Evolutionary conservation across 2,329 filamentous ascomycete species (phyloP).

Genomic region (Cryphonectria japonica): DNA sequence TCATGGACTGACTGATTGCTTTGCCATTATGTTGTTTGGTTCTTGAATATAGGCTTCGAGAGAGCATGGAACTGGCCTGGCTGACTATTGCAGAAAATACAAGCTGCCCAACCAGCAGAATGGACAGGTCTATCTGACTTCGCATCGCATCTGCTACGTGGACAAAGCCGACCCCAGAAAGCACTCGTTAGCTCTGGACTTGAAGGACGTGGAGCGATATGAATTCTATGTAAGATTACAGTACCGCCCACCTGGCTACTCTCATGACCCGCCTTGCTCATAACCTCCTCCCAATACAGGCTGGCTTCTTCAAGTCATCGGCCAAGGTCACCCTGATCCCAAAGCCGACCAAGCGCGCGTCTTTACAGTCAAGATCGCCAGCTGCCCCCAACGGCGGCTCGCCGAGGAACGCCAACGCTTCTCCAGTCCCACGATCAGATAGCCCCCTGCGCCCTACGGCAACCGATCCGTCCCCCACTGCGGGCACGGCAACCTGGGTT

Average conservation of each 20-base stretch:
- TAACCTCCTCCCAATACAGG: conserved; percentile 49
- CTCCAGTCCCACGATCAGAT: conserved; percentile 50
- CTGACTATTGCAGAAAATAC: conserved; percentile 69
- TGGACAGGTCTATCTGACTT: conserved; percentile 94
- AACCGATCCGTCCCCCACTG: conserved; percentile 50
- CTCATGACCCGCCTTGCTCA: conserved; percentile 30
- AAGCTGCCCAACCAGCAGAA: conserved; percentile 94
- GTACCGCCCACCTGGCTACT: not conserved
- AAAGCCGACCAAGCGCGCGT: conserved; percentile 72
- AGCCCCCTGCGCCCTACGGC: conserved; percentile 47
- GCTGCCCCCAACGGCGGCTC: conserved; percentile 47
- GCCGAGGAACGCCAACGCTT: conserved; percentile 51
- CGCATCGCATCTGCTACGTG: conserved; percentile 93
- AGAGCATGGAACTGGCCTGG: not conserved
- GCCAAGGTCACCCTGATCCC: conserved; percentile 88
- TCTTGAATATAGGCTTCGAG: not conserved
- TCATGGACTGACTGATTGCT: conserved; percentile 27
- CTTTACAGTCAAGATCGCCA: conserved; percentile 58
- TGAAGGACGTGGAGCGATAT: conserved; percentile 88
- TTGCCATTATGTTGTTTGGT: conserved; percentile 22
- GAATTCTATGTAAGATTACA: conserved; percentile 75
- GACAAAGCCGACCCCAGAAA: conserved; percentile 84
- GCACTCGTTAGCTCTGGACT: conserved; percentile 80
- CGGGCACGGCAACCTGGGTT: conserved; percentile 81
- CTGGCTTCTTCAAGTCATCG: conserved; percentile 92